Conservation (phyloP, 202 grass and related monocot genomes). For the Alloteropsis angusta region DNA sequence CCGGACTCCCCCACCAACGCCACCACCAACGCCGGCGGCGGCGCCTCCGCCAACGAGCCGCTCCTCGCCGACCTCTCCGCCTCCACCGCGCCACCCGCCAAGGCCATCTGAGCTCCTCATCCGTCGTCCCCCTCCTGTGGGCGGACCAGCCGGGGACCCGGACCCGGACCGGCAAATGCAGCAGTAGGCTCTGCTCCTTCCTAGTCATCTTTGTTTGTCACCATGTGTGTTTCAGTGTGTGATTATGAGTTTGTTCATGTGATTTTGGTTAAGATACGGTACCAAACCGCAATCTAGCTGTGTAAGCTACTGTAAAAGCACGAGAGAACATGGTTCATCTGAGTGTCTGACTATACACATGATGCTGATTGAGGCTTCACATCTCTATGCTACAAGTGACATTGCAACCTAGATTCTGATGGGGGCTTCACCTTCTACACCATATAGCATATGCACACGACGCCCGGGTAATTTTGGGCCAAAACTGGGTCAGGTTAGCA, state of each 20-base stretch:
- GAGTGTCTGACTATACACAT: not conserved
- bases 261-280: not conserved
- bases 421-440: not conserved
- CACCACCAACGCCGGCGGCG: not conserved
- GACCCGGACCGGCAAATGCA: not conserved
- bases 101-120: constrained; percentile 24
- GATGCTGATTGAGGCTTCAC: not conserved
- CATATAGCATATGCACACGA: not conserved
- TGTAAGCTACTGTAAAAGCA: not conserved
- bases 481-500: not conserved
- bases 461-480: not conserved
- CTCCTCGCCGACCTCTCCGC: constrained; percentile 28
- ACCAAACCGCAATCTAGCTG: not conserved
- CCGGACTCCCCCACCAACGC: constrained; percentile 37
- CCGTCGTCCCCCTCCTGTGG: not conserved
- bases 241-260: constrained; percentile 4
- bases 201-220: not conserved
- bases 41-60: constrained; percentile 18
- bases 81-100: constrained; percentile 24
- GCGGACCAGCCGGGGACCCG: not conserved
- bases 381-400: constrained; percentile 16
- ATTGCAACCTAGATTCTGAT: not conserved
- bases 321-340: not conserved
- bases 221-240: not conserved
- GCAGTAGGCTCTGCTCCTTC: not conserved